Base-by-base conservation (phyloP, 805 yeast genomes). In the Sugiyamaella mastotermitis region DNA sequence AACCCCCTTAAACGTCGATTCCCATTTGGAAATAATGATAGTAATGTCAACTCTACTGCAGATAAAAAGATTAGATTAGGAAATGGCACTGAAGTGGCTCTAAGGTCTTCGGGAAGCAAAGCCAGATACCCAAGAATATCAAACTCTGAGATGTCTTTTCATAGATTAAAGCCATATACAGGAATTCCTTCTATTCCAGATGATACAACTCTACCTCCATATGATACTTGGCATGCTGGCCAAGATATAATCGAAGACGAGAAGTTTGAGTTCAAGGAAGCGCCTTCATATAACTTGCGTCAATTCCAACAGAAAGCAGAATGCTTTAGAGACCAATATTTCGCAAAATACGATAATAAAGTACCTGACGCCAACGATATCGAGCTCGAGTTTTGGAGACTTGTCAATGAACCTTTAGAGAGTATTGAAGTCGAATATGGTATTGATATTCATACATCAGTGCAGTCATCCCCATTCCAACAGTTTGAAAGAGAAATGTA, bases 391-490 rank as follows among this genome's bases (percentile, higher is more conserved):
- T 86, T 83, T 57, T 86, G 95, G 95, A 59, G 69, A 29, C 66
- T 71, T 1, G 53, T 66, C 20, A 51, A 60, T 33, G 57, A 62
- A 18, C 60, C 60, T n/a, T 58, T 58, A 9, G 45, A 60, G n/a
- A 69, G 67, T 19, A 50, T 81, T 14, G 79, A 77, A 48, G 86
- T 82, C 13, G 73, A 77, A 46, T 85, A 86, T 55, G 95, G 95
- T 15, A 88, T 94, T 1, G 94, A 86, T 63, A 79, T 86, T 27
- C 90, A 82, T 56, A 76, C 79, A 57, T 65, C 64, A 20, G 60
- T 55, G 3, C 74, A 76, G 0, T 86, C 87, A 11, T 76, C 87
- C 3, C 92, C 90, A 1, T 83, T 83, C 54, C 92, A 94, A 7
- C 78, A 76, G 51, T 43, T 42, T 2, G 55, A 51, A 15, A 25